Percentiles rank a stretch among this genome's conserved stretches.
phyloP scores from a whole-genome alignment of 371 early-diverging fungal genomes.

The Sporodiniella umbellata region DNA sequence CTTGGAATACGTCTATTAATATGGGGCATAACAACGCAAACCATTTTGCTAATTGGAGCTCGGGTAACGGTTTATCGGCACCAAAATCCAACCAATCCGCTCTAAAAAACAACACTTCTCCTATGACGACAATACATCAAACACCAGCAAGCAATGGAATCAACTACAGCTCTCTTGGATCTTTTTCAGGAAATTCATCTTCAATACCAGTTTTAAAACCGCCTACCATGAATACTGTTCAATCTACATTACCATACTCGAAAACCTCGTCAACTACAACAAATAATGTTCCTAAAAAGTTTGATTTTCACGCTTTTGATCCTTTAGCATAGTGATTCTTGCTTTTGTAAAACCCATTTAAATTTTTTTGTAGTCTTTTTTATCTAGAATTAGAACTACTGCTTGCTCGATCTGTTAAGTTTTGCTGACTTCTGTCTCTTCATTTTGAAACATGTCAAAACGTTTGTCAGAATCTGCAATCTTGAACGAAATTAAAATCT shows the following conservation, averaged over 20 bases:
- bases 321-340: too few relatives aligned
- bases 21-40: neutral
- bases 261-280: neutral
- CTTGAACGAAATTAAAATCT: too few relatives aligned
- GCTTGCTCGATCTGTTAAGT: too few relatives aligned
- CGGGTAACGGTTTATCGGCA: too few relatives aligned
- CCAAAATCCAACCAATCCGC: neutral
- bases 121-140: constrained; percentile 3
- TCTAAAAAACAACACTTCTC: neutral
- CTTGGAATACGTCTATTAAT: neutral
- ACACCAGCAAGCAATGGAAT: constrained; percentile 3
- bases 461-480: too few relatives aligned
- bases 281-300: constrained; percentile 12
- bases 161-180: neutral
- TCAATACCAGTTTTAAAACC: constrained; percentile 12
- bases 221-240: constrained; percentile 24
- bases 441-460: too few relatives aligned
- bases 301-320: constrained; percentile 37
- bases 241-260: constrained; percentile 13
- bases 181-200: neutral
- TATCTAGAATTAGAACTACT: too few relatives aligned
- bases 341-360: too few relatives aligned
- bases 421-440: too few relatives aligned
- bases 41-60: too few relatives aligned
- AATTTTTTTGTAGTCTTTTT: too few relatives aligned